Evolutionary conservation across 1,284 basidiomycete species (phyloP), one percentile per base, ranked within the genome.

Genomic region (Microbotryum silenes-acaulis): DNA sequence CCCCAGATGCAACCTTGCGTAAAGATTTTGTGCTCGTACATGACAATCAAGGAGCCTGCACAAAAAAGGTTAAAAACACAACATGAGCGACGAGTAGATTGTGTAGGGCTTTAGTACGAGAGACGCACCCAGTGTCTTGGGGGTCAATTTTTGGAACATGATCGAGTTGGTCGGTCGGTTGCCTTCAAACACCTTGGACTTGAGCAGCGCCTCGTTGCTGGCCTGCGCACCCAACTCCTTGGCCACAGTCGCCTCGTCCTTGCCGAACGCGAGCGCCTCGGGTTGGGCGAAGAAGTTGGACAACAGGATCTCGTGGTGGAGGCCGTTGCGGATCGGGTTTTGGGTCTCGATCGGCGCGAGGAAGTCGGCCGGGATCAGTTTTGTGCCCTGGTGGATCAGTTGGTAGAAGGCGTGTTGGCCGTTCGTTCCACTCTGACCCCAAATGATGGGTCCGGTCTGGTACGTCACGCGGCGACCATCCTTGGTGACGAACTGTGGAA

Each of bases 21-120:
- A 77, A 97, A 96, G 75, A 98, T 97, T 83, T 98, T 98, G 82
- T 98, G 94, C 79, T 98, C 94, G 75, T 94, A 94, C 68, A 94
- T 74, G n/a, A 88, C 89, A 72, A 94, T 87, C 56, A 94, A 78
- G 1, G 90, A 86, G 54, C 84, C 80, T 80, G 65, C 14, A n/a
- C 37, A 48, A 29, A 31, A 51, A 52, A n/a, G 14, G 6, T 12
- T 0, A 18, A 14, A 14, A 42, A 42, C 2, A 16, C 8, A 23
- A 6, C 16, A 6, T 23, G 6, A 54, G 20, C 29, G 16, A 21
- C 12, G 44, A 27, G 21, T 33, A 49, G 51, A 50, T 31, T 9
- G 9, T 52, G 51, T 8, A 25, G 23, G 8, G 29, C 14, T 45
- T 0, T 14, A 20, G 27, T 14, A 31, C 42, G 48, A 37, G 12